A percentile compares a stretch with the other conserved stretches of the same genome.
These are phyloP conservation scores for Postia placenta DNA, from an alignment of 768 basidiomycete species.

Conservation along the genomic window DNA sequence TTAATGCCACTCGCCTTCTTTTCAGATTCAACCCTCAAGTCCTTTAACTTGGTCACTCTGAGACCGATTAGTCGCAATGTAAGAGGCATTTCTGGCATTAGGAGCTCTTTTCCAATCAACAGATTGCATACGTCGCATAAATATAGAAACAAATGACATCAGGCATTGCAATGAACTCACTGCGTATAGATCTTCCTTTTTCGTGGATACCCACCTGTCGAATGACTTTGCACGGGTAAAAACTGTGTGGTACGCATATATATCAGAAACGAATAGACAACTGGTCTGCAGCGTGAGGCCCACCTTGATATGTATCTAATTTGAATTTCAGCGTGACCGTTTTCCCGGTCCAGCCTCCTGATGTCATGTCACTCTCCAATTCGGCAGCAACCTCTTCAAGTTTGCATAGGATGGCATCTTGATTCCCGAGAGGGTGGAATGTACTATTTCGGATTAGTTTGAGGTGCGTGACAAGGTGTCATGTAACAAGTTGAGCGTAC, in stretches of 20 bases:
- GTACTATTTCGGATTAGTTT: conserved; percentile 42
- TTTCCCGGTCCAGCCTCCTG: conserved; percentile 78
- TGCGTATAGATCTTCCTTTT: conserved; percentile 73
- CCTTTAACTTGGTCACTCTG: conserved; percentile 83
- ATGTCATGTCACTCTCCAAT: conserved; percentile 73
- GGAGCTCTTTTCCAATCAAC: conserved; percentile 75
- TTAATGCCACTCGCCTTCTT: conserved; percentile 54
- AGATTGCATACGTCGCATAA: not conserved
- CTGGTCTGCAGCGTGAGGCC: not conserved
- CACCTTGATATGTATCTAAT: conserved; percentile 83
- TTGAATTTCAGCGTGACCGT: conserved; percentile 94
- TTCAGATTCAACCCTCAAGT: conserved; percentile 48
- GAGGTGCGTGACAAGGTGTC: not conserved
- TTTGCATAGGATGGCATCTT: conserved; percentile 63
- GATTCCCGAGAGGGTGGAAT: conserved; percentile 62
- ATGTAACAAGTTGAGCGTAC: conserved; percentile 30
- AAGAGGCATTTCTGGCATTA: conserved; percentile 75
- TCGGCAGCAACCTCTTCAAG: conserved; percentile 78
- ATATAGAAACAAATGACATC: not conserved
- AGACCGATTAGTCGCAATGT: conserved; percentile 83
- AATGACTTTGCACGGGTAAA: conserved; percentile 83
- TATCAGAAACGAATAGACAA: too few relatives aligned
- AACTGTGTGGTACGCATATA: conserved; percentile 34
- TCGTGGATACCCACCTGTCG: conserved; percentile 65
- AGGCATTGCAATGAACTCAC: conserved; percentile 34